These are phyloP conservation scores for Fremontodendron californicum DNA, from an alignment of 345 rosid species.

Conservation along the genomic window DNA sequence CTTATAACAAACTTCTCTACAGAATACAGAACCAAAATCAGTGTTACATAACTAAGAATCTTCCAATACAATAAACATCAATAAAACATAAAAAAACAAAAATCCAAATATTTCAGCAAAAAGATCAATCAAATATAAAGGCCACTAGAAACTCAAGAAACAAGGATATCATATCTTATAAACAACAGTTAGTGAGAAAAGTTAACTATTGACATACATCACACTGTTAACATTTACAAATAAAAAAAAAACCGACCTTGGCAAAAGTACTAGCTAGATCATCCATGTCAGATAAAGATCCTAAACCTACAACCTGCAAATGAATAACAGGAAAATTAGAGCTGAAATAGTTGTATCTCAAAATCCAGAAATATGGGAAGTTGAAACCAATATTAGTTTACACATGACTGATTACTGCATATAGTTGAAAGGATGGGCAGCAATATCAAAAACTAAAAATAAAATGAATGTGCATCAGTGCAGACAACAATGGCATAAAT, in stretches of 20 bases:
- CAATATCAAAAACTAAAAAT: background rate
- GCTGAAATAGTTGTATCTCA: background rate
- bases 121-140: background rate
- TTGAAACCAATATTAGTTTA: background rate
- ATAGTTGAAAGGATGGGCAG: background rate
- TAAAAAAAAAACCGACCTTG: conserved; percentile 49
- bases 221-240: background rate
- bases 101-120: background rate
- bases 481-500: background rate
- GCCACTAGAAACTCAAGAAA: background rate
- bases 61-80: background rate
- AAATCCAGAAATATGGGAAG: background rate
- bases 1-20: background rate
- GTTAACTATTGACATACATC: background rate
- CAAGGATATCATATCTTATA: background rate
- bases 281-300: conserved; percentile 73
- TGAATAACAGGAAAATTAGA: background rate
- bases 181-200: background rate
- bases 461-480: background rate
- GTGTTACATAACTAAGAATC: background rate
- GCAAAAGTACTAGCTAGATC: conserved; percentile 89
- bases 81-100: background rate
- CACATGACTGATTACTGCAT: background rate
- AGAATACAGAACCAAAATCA: background rate
- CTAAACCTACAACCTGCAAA: conserved; percentile 56